Percentiles rank a stretch among this genome's conserved stretches.
These are phyloP conservation scores for Plasmodium gonderi DNA, from an alignment of 169 alveolate species.

Conservation along the genomic window DNA sequence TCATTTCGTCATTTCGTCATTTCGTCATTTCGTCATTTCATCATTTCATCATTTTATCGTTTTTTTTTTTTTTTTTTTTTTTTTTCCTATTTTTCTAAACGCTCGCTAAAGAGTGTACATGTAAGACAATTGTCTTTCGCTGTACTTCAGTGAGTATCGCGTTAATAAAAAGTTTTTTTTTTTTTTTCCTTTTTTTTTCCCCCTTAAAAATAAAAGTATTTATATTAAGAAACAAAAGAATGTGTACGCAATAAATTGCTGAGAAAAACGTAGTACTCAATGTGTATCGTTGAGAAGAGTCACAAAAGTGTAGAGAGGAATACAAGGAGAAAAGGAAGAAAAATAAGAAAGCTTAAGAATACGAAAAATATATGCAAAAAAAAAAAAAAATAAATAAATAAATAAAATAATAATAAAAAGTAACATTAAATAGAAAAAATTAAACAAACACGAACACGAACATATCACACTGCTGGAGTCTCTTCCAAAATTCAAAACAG, in stretches of 20 bases:
- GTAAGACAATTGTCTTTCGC: slow-evolving; percentile 3
- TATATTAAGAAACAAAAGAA: background rate
- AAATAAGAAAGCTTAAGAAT: background rate
- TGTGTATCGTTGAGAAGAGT: background rate
- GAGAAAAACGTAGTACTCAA: background rate
- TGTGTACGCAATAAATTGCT: background rate
- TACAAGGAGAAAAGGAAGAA: background rate
- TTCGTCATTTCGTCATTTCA: no score
- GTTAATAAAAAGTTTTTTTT: background rate
- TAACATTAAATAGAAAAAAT: background rate
- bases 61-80: background rate
- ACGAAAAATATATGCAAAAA: background rate
- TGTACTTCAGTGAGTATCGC: background rate
- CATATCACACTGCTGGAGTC: background rate
- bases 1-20: no score
- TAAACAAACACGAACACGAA: background rate
- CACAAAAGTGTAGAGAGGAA: background rate
- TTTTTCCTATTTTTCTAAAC: background rate
- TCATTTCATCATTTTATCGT: background rate
- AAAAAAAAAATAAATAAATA: background rate
- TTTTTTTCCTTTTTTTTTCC: background rate
- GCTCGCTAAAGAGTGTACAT: background rate
- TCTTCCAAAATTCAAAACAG: background rate
- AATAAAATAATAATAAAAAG: background rate
- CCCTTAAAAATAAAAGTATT: background rate